phyloP scores from a whole-genome alignment of 1,139 yeast species.

The Blastobotrys niveus region DNA sequence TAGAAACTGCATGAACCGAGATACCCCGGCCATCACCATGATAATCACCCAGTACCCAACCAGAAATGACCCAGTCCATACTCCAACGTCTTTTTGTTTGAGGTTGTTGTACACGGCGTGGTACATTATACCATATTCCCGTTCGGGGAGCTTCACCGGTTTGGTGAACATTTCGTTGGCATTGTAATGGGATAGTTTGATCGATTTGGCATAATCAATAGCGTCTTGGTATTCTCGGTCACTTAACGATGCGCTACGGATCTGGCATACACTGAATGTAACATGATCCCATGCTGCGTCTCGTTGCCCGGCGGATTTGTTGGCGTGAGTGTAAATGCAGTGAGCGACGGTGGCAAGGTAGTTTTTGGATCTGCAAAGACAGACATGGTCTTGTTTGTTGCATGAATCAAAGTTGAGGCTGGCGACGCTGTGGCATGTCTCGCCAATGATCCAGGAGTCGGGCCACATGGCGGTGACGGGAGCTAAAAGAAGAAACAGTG shows the following conservation, averaged over 20 bases:
- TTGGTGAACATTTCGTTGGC: not conserved
- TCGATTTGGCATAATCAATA: conserved; percentile 16
- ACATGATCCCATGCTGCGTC: conserved; percentile 33
- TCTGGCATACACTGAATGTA: conserved; percentile 25
- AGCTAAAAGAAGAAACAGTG: not conserved
- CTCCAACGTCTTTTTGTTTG: conserved; percentile 30
- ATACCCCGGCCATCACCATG: conserved; percentile 21
- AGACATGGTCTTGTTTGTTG: conserved; percentile 27
- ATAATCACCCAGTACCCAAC: conserved; percentile 35
- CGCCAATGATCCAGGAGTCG: conserved; percentile 31
- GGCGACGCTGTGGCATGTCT: conserved; percentile 30
- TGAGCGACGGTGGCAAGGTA: conserved; percentile 32
- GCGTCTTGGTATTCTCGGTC: conserved; percentile 26
- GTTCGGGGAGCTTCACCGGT: conserved; percentile 7
- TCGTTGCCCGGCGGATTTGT: conserved; percentile 22
- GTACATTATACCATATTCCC: conserved; percentile 12
- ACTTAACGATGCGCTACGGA: conserved; percentile 23
- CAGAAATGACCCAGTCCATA: conserved; percentile 34
- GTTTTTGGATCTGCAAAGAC: conserved; percentile 31
- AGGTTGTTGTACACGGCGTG: conserved; percentile 25
- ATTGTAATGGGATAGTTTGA: conserved; percentile 5
- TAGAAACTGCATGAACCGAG: conserved; percentile 21
- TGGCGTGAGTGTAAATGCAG: conserved; percentile 21
- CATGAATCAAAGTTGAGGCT: conserved; percentile 28
- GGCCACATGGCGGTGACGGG: conserved; percentile 31